These are phyloP conservation scores for Allomyces arbusculus DNA, from an alignment of 192 early-diverging fungal species.

Conservation along the genomic window DNA sequence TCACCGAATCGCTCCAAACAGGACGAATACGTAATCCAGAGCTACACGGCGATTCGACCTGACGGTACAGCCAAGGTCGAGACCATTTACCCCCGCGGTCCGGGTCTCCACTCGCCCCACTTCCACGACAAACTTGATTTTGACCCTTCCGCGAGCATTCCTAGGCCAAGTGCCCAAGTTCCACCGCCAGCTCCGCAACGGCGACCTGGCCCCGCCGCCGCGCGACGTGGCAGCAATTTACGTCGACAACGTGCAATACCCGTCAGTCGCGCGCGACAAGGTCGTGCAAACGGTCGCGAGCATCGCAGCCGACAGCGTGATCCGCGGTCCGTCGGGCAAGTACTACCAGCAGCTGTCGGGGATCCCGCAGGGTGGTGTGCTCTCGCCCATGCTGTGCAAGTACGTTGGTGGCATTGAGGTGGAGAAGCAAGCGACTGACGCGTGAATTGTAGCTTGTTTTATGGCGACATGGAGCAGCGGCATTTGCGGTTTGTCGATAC, in stretches of 20 bases:
- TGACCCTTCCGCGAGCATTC: too few relatives aligned
- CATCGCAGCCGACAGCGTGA: slow-evolving; percentile 4
- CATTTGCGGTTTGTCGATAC: slow-evolving; percentile 21
- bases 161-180: too few relatives aligned
- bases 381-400: slow-evolving; percentile 77
- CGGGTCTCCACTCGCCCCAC: too few relatives aligned
- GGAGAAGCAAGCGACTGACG: neutral
- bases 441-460: slow-evolving; percentile 36
- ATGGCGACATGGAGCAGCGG: slow-evolving; percentile 46
- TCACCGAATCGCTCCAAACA: slow-evolving; percentile 5
- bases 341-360: slow-evolving; percentile 52
- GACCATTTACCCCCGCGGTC: too few relatives aligned
- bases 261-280: slow-evolving; percentile 1
- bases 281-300: slow-evolving; percentile 13
- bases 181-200: too few relatives aligned
- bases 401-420: slow-evolving; percentile 7
- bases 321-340: neutral
- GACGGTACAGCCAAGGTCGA: too few relatives aligned
- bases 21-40: slow-evolving; percentile 51
- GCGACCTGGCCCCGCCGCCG: too few relatives aligned
- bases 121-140: too few relatives aligned
- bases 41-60: slow-evolving; percentile 28
- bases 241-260: too few relatives aligned
- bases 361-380: slow-evolving; percentile 77
- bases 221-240: too few relatives aligned